Percentiles rank a stretch among this genome's conserved stretches.
Conservation (phyloP, 2,329 filamentous ascomycete genomes). For the Fusarium decemcellulare region DNA sequence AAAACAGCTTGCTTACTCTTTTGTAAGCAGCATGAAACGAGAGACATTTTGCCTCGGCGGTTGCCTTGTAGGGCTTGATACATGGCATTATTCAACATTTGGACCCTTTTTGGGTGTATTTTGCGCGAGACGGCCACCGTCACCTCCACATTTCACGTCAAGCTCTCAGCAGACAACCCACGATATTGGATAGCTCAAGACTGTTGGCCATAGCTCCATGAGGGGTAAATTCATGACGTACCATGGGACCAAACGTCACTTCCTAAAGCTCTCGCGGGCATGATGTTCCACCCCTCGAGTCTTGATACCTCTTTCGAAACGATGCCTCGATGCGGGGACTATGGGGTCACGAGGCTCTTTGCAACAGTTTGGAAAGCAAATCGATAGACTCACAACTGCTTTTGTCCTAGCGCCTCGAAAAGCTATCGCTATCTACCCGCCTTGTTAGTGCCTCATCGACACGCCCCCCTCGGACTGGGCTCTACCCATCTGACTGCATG, state of each 20-base stretch:
- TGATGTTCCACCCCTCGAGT: conserved; percentile 32
- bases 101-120: neutral
- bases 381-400: neutral
- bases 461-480: neutral
- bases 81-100: neutral
- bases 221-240: conserved; percentile 28
- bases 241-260: neutral
- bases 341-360: conserved; percentile 17
- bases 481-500: conserved; percentile 39
- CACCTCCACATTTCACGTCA: too few species aligned
- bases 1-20: neutral
- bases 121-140: neutral
- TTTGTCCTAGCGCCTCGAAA: neutral
- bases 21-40: neutral
- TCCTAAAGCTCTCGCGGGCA: conserved; percentile 5
- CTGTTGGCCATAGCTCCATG: conserved; percentile 27
- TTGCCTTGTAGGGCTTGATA: neutral
- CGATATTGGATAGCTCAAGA: neutral
- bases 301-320: conserved; percentile 39
- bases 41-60: neutral
- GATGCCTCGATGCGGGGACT: neutral
- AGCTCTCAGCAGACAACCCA: too few species aligned
- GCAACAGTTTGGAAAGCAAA: neutral
- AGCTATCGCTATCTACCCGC: conserved; percentile 17
- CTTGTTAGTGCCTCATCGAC: conserved; percentile 32